phyloP scores from a whole-genome alignment of 2,329 filamentous ascomycete species.

The Penicillium sp. region DNA sequence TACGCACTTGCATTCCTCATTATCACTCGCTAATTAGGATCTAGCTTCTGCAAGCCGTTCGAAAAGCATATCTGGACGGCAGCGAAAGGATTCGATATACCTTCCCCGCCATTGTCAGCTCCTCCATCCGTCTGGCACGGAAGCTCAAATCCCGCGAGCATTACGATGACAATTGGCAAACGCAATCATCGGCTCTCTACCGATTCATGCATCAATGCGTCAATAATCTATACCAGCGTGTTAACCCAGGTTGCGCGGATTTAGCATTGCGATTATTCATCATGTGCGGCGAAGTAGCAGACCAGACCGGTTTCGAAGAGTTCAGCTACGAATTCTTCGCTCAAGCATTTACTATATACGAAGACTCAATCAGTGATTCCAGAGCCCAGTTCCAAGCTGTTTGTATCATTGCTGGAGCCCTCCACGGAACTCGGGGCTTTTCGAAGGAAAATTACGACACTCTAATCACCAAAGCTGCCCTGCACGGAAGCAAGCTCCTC shows the following conservation, averaged over 20 bases:
- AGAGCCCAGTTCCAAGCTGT: slow-evolving; percentile 98
- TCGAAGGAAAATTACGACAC: slow-evolving; percentile 98
- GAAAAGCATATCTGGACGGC: slow-evolving; percentile 86
- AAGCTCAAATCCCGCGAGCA: slow-evolving; percentile 91
- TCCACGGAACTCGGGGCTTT: slow-evolving; percentile 89
- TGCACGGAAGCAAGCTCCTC: slow-evolving; percentile 94
- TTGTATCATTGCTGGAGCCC: slow-evolving; percentile 85
- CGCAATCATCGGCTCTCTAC: slow-evolving; percentile 79
- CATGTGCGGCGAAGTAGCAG: slow-evolving; percentile 88
- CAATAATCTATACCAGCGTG: slow-evolving; percentile 84
- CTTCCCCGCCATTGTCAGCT: slow-evolving; percentile 87
- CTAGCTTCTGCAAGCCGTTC: slow-evolving; percentile 79
- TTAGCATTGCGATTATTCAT: slow-evolving; percentile 88
- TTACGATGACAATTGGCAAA: slow-evolving; percentile 75
- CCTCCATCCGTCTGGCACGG: slow-evolving; percentile 85
- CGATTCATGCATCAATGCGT: slow-evolving; percentile 93
- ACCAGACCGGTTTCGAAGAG: slow-evolving; percentile 90
- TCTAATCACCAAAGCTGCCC: slow-evolving; percentile 93
- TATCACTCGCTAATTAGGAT: slow-evolving; percentile 23
- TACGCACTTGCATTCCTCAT: slow-evolving; percentile 2
- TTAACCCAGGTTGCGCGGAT: slow-evolving; percentile 81
- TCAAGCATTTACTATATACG: slow-evolving; percentile 97
- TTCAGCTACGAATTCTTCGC: slow-evolving; percentile 98
- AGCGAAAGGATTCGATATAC: slow-evolving; percentile 97
- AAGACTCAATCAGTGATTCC: slow-evolving; percentile 93